Percentiles rank a stretch among this genome's conserved stretches.
Conservation (phyloP, 306 rosid species). For the Trifolium pratense region DNA sequence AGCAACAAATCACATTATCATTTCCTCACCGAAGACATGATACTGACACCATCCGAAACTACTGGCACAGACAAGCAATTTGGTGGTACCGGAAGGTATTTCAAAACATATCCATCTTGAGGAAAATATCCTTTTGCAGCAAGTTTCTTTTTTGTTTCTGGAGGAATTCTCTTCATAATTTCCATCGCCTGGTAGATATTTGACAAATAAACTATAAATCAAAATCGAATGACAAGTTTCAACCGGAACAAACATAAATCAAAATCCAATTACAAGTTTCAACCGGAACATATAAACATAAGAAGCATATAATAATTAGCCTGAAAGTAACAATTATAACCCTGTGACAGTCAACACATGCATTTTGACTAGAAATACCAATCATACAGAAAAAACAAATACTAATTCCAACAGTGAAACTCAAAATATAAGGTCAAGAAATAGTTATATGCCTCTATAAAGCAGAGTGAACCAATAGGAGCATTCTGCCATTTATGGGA, state of each 20-base stretch:
- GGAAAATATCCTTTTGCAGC: conserved; percentile 78
- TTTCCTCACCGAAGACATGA: conserved; percentile 81
- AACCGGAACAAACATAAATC: conserved; percentile 20
- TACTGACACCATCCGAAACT: conserved; percentile 93
- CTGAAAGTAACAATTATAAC: conserved; percentile 10
- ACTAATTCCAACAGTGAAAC: conserved; percentile 3
- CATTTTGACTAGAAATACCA: conserved; percentile 11
- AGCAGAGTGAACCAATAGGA: conserved; percentile 21
- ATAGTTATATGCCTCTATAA: conserved; percentile 30
- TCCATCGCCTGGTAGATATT: conserved; percentile 63
- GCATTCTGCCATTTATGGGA: neutral
- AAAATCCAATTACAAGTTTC: conserved; percentile 10
- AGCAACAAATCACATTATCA: conserved; percentile 28
- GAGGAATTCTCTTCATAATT: conserved; percentile 74
- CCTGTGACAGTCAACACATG: conserved; percentile 14
- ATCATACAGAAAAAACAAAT: conserved; percentile 28
- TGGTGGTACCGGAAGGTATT: conserved; percentile 87
- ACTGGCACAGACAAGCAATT: conserved; percentile 91
- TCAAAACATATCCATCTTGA: conserved; percentile 84
- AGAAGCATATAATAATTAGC: conserved; percentile 5
- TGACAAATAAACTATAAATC: conserved; percentile 30
- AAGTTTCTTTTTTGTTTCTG: conserved; percentile 71
- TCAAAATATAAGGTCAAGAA: conserved; percentile 3
- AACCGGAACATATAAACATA: neutral
- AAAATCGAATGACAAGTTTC: conserved; percentile 12